Conservation (phyloP, 1,139 yeast species). For the Candida gigantensis region DNA sequence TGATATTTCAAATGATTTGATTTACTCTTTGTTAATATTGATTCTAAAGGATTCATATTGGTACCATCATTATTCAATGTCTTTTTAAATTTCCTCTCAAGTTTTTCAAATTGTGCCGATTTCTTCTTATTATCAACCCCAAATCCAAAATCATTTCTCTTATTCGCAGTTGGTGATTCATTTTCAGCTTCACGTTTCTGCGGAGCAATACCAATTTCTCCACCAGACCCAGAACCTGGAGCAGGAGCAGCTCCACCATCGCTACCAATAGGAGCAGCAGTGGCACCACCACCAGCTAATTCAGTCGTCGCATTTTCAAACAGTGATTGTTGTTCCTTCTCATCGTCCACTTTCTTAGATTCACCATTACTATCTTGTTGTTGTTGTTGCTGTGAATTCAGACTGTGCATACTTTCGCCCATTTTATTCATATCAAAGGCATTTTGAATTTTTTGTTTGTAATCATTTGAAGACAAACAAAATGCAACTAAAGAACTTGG, state of each 20-base stretch:
- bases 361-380: conserved; percentile 9
- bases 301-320: neutral
- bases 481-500: conserved; percentile 94
- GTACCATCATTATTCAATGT: conserved; percentile 19
- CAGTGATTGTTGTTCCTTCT: conserved; percentile 13
- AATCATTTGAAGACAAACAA: conserved; percentile 83
- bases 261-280: too few relatives aligned
- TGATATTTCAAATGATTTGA: conserved; percentile 92
- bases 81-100: conserved; percentile 48
- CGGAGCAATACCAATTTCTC: neutral
- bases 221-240: conserved; percentile 7
- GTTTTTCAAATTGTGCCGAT: conserved; percentile 39
- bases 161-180: conserved; percentile 14
- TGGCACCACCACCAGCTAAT: too few relatives aligned
- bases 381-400: neutral
- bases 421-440: conserved; percentile 32
- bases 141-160: conserved; percentile 12
- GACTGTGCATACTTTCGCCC: conserved; percentile 5
- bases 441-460: conserved; percentile 59
- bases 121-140: conserved; percentile 31
- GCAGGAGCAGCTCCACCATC: too few relatives aligned
- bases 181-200: neutral
- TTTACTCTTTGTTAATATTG: conserved; percentile 73
- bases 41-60: conserved; percentile 49
- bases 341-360: too few relatives aligned